Evolutionary conservation across 78 protist genomes (phyloP).

Genomic region (Guillardia theta): DNA sequence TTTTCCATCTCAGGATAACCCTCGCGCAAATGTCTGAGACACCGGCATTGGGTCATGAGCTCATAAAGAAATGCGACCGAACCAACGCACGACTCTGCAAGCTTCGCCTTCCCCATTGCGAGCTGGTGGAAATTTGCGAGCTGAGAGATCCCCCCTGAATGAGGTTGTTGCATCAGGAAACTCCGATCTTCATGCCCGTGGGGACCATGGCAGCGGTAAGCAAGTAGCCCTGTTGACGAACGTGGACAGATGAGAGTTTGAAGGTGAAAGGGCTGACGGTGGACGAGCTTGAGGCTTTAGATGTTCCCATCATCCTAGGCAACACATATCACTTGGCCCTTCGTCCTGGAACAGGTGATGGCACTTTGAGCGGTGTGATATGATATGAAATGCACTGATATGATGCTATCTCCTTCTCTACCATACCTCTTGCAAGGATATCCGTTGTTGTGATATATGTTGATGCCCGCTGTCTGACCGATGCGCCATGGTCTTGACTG

Average conservation of each 20-base stretch:
- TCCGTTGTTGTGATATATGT: too few species aligned
- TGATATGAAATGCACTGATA: background rate
- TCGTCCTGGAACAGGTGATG: conserved; percentile 73
- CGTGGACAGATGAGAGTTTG: conserved; percentile 67
- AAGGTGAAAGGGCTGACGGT: conserved; percentile 84
- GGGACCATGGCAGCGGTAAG: conserved; percentile 78
- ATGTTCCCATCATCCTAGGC: conserved; percentile 61
- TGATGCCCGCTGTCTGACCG: background rate
- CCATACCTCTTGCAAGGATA: background rate
- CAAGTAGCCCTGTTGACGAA: too few species aligned
- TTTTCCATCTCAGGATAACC: too few species aligned
- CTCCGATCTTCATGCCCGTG: conserved; percentile 95
- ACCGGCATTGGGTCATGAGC: background rate
- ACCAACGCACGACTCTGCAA: background rate
- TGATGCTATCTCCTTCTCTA: background rate
- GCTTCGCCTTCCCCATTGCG: background rate
- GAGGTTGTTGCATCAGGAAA: background rate
- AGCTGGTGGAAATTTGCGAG: background rate
- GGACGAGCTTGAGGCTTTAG: conserved; percentile 66
- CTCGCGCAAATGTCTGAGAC: background rate
- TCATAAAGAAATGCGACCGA: background rate
- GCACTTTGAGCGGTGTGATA: too few species aligned
- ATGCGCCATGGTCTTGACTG: background rate
- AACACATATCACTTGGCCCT: conserved; percentile 92
- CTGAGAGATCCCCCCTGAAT: background rate